These are phyloP conservation scores for Fusarium sambucinum DNA, from an alignment of 2,329 filamentous ascomycete species.

Conservation along the genomic window DNA sequence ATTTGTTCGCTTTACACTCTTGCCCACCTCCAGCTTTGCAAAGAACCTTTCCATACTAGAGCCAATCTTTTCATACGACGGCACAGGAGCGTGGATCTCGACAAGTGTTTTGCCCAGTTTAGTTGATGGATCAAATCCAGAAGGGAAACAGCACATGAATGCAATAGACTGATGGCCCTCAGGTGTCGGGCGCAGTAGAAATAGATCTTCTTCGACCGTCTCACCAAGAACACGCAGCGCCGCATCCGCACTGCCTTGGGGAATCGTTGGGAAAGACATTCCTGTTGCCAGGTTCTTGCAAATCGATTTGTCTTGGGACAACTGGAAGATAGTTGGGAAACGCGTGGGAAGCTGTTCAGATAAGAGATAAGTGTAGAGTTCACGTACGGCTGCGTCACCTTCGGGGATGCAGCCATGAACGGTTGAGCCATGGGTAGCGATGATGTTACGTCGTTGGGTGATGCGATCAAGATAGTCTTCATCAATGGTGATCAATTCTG, in stretches of 20 bases:
- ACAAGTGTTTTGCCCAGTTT: constrained; percentile 62
- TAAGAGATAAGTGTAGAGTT: constrained; percentile 63
- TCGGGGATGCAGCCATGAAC: constrained; percentile 58
- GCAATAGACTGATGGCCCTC: constrained; percentile 60
- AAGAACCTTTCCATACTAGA: constrained; percentile 69
- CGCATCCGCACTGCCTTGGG: background rate
- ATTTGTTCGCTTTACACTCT: constrained; percentile 63
- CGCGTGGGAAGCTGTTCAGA: constrained; percentile 60
- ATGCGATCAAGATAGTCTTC: constrained; percentile 62
- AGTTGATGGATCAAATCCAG: constrained; percentile 63
- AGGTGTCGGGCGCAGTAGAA: constrained; percentile 59
- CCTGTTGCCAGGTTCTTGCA: constrained; percentile 59
- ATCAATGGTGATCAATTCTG: constrained; percentile 66
- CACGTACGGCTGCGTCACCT: constrained; percentile 58
- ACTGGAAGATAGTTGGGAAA: constrained; percentile 62
- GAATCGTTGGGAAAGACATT: constrained; percentile 41
- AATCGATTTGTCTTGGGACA: constrained; percentile 48
- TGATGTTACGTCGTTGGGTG: constrained; percentile 54
- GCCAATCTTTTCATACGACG: constrained; percentile 66
- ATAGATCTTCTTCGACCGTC: constrained; percentile 52
- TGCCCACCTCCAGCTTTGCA: constrained; percentile 60
- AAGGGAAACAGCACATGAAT: constrained; percentile 56
- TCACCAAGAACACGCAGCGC: constrained; percentile 28
- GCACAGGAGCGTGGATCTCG: constrained; percentile 61
- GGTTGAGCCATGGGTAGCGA: constrained; percentile 47